Evolutionary conservation across 176 grass and related monocot genomes (phyloP), one percentile per base, ranked within the genome.

Genomic region (Canna indica): DNA sequence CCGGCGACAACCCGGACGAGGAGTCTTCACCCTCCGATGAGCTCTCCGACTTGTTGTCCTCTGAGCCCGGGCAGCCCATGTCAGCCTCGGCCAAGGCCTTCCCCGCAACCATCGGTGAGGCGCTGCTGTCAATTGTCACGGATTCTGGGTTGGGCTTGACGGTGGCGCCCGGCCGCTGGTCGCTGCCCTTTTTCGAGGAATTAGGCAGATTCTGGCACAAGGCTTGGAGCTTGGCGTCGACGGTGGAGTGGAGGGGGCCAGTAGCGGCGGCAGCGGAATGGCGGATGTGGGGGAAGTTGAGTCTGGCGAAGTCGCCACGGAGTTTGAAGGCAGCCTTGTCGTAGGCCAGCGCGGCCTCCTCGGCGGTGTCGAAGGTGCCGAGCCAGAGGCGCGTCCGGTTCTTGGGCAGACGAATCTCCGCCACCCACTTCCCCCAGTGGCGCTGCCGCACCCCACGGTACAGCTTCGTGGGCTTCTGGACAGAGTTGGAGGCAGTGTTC

Each of bases 401-500:
- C 63, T 66, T 66, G 33, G 63, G 63, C 20, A 66, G 20, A 1
- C 63, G 33, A 3, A 66, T 66, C 35, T 66, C 63, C 3, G 95
- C 95, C 64, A 99, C 95, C 95, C 95, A 99, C 90, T 99, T 99
- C 31, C 95, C 95, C 95, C 95, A 99, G 90, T 99, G 95, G 3
- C 95, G 84, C 90, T 99, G 95, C 42, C 95, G 86, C 52, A 99
- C 94, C 36, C 94, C 94, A 36, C 94, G 94, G 80, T 99, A 99
- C 1, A 99, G 87, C 76, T 99, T 99, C 7, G 82, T 82, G 47
- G 82, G 80, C 56, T 70, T 88, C 47, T 70, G 26, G 0, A 75
- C 0, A 32, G 86, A 74, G 50, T 78, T 66, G 35, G 88, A 91
- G 26, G 81, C 84, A 33, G 81, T 75, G 59, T 87, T 84, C 84